A percentile compares a stretch with the other conserved stretches of the same genome.
phyloP scores from a whole-genome alignment of 441 rosid species.

The Lagerstroemia fauriei region DNA sequence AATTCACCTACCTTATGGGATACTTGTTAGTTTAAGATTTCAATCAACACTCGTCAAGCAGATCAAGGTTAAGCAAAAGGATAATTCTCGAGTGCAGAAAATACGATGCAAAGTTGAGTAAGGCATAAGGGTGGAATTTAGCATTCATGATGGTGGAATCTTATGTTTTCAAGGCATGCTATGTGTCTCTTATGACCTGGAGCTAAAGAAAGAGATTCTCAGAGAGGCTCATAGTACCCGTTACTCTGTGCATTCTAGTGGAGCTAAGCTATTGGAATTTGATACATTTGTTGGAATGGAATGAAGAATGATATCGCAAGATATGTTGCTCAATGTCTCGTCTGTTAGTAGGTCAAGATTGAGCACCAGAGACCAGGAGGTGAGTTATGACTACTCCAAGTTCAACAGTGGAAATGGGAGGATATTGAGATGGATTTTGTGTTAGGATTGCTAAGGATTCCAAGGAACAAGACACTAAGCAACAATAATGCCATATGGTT shows the following conservation, averaged over 20 bases:
- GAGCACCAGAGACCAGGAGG: too few relatives aligned
- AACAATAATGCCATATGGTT: too few relatives aligned
- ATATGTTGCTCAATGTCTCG: neutral
- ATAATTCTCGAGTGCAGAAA: neutral
- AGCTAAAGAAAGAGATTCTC: neutral
- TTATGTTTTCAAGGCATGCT: neutral
- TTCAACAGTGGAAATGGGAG: too few relatives aligned
- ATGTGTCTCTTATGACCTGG: neutral
- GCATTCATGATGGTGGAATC: neutral
- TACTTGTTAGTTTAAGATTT: neutral
- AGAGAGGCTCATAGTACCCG: neutral
- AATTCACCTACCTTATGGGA: neutral
- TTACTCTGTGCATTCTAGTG: neutral
- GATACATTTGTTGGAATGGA: neutral
- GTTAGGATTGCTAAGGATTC: too few relatives aligned
- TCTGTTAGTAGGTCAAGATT: neutral
- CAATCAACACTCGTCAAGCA: neutral
- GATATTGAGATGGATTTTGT: too few relatives aligned
- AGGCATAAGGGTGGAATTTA: neutral
- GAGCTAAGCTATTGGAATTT: conserved; percentile 1
- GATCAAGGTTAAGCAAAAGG: neutral
- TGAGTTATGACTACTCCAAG: too few relatives aligned
- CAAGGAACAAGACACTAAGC: too few relatives aligned
- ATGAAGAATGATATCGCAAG: conserved; percentile 8
- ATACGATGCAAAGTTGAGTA: neutral